Evolutionary conservation across 306 rosid species (phyloP).

Genomic region (Vicia sativa): DNA sequence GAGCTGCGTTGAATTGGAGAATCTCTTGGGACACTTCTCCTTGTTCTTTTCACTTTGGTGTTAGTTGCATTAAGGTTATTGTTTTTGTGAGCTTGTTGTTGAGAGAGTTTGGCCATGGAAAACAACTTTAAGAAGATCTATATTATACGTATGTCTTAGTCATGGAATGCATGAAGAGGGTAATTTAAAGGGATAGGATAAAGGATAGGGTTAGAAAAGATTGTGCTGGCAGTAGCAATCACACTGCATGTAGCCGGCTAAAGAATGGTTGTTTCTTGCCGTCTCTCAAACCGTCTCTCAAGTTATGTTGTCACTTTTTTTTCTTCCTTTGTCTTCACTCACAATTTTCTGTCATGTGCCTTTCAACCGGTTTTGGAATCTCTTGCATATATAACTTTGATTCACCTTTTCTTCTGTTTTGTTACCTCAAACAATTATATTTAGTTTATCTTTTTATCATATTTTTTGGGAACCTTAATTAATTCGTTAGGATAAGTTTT

Average conservation of each 20-base stretch:
- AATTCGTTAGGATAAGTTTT: no score
- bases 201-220: conserved; percentile 24
- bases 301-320: conserved; percentile 5
- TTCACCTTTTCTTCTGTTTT: conserved; percentile 23
- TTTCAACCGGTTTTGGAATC: conserved; percentile 38
- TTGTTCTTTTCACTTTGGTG: conserved; percentile 62
- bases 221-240: conserved; percentile 53
- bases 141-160: conserved; percentile 15
- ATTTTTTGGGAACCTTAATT: background rate
- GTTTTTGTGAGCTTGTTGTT: conserved; percentile 42
- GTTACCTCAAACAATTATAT: conserved; percentile 15
- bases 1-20: conserved; percentile 80
- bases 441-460: background rate
- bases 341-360: conserved; percentile 24
- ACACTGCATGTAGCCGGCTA: conserved; percentile 44
- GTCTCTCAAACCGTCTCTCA: conserved; percentile 38
- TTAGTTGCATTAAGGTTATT: conserved; percentile 21
- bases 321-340: conserved; percentile 34
- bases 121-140: background rate
- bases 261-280: conserved; percentile 42
- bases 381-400: conserved; percentile 26
- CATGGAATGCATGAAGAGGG: conserved; percentile 27
- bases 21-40: conserved; percentile 72
- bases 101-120: conserved; percentile 58
- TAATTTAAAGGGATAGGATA: conserved; percentile 39